phyloP scores from a whole-genome alignment of 2,329 filamentous ascomycete species.

The Penicillium glabrum region DNA sequence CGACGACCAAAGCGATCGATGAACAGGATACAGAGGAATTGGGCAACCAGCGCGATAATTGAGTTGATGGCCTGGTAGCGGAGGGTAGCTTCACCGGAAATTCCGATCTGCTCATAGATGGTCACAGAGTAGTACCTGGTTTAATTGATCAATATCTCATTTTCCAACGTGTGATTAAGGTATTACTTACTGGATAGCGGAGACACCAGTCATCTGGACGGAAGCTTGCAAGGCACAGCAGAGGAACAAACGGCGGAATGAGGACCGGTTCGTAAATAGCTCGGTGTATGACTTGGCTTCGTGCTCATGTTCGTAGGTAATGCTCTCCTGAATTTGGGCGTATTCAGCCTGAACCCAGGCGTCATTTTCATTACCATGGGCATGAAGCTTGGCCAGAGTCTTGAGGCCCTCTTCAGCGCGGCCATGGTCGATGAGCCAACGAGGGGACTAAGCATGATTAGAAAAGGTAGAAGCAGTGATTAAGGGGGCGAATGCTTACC shows the following conservation, averaged over 20 bases:
- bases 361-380: slow-evolving; percentile 65
- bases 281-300: slow-evolving; percentile 70
- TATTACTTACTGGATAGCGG: slow-evolving; percentile 60
- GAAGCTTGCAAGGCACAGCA: slow-evolving; percentile 68
- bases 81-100: slow-evolving; percentile 63
- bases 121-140: slow-evolving; percentile 63
- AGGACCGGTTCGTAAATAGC: slow-evolving; percentile 64
- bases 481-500: slow-evolving; percentile 16
- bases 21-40: slow-evolving; percentile 64
- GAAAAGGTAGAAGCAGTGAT: background rate
- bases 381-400: slow-evolving; percentile 68
- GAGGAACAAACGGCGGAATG: slow-evolving; percentile 70
- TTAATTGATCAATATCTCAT: background rate
- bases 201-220: slow-evolving; percentile 74
- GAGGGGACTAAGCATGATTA: slow-evolving; percentile 46
- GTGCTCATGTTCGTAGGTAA: slow-evolving; percentile 66
- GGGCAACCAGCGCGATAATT: slow-evolving; percentile 67
- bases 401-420: slow-evolving; percentile 63
- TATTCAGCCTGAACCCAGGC: slow-evolving; percentile 72
- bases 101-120: slow-evolving; percentile 70
- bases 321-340: slow-evolving; percentile 66
- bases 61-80: slow-evolving; percentile 76
- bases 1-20: slow-evolving; percentile 70
- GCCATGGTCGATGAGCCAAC: slow-evolving; percentile 75
- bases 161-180: background rate